Conservation (phyloP, 768 basidiomycete genomes). For the Chalciporus pseudorubinellus region DNA sequence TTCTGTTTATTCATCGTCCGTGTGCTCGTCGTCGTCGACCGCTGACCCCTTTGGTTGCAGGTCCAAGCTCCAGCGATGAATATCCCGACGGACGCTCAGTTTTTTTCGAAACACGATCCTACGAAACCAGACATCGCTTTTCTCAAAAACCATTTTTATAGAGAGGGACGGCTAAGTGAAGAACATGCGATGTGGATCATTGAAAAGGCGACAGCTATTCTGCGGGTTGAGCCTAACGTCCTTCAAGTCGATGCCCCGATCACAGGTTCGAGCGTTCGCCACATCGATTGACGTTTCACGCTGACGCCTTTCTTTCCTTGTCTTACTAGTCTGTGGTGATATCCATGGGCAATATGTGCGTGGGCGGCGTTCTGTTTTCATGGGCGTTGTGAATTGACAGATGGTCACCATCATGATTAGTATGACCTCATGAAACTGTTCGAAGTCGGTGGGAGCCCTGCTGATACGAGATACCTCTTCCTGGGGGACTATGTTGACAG, state of each 20-base stretch:
- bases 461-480: slow-evolving; percentile 90
- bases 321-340: slow-evolving; percentile 88
- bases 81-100: slow-evolving; percentile 89
- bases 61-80: slow-evolving; percentile 97
- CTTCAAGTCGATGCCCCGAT: slow-evolving; percentile 96
- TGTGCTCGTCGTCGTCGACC: slow-evolving; percentile 5
- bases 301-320: slow-evolving; percentile 8
- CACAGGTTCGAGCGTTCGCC: slow-evolving; percentile 56
- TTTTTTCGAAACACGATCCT: slow-evolving; percentile 81
- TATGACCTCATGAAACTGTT: slow-evolving; percentile 95
- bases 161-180: slow-evolving; percentile 90
- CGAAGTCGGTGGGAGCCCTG: slow-evolving; percentile 92
- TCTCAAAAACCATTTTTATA: slow-evolving; percentile 98
- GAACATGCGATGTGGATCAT: slow-evolving; percentile 95
- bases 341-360: slow-evolving; percentile 99
- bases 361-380: slow-evolving; percentile 7
- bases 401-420: slow-evolving; percentile 36
- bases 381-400: slow-evolving; percentile 16
- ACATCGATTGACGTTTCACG: not conserved
- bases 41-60: slow-evolving; percentile 38
- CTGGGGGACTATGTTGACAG: slow-evolving; percentile 92
- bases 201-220: slow-evolving; percentile 78
- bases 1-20: slow-evolving; percentile 2
- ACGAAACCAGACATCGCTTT: slow-evolving; percentile 94
- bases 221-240: slow-evolving; percentile 85